Conservation (phyloP, 129 eudicot species). For the Tagetes erecta region DNA sequence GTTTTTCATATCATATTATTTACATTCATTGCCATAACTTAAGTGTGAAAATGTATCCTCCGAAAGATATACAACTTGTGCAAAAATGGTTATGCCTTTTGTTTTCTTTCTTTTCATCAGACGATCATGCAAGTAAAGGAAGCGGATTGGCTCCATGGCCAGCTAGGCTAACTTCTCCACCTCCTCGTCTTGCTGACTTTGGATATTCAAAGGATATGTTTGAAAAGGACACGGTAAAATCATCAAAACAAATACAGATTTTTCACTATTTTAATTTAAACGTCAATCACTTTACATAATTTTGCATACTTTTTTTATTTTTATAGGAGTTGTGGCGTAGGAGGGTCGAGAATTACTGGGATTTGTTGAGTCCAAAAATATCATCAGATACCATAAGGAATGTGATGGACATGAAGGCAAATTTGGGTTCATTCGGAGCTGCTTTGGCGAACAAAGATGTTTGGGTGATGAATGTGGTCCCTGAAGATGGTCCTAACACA, state of each 20-base stretch:
- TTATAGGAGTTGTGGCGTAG: constrained; percentile 75
- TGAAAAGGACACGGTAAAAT: constrained; percentile 81
- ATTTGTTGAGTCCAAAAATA: constrained; percentile 79
- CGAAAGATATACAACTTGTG: not conserved
- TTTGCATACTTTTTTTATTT: not conserved
- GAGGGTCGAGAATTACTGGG: constrained; percentile 92
- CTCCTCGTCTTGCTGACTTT: constrained; percentile 96
- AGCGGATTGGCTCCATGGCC: constrained; percentile 99
- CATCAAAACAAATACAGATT: not conserved
- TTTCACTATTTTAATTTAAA: not conserved
- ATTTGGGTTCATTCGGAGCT: constrained; percentile 97
- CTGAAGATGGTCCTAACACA: constrained; percentile 96
- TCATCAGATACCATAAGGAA: constrained; percentile 75
- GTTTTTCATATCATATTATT: constrained; percentile 35
- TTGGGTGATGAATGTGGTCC: constrained; percentile 98
- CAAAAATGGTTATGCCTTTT: not conserved
- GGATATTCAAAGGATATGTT: constrained; percentile 84
- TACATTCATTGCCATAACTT: not conserved
- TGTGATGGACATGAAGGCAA: constrained; percentile 97
- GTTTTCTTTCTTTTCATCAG: constrained; percentile 39
- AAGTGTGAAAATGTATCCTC: constrained; percentile 18
- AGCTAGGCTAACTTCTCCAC: constrained; percentile 82
- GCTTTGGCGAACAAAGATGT: constrained; percentile 83
- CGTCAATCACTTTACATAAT: not conserved
- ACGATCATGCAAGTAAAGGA: constrained; percentile 81